phyloP scores from a whole-genome alignment of 352 stramenopile genomes.

The Phytopythium ostracodes region DNA sequence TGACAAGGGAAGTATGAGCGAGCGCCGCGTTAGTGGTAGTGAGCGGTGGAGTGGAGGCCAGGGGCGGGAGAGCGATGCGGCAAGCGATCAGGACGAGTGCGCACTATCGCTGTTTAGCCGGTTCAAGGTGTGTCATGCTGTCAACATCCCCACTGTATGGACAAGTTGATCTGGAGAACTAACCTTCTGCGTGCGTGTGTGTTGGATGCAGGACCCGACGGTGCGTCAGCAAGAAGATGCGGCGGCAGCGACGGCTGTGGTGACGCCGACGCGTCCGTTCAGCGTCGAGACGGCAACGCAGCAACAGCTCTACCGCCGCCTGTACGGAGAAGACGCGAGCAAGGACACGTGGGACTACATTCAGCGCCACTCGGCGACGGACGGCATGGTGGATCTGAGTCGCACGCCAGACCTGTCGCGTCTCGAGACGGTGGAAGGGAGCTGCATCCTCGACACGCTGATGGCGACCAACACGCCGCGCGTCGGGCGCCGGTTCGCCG shows the following conservation, averaged over 20 bases:
- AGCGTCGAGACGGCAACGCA: conserved; percentile 1
- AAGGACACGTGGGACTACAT: conserved; percentile 2
- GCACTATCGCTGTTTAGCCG: conserved; percentile 20
- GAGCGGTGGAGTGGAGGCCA: background rate
- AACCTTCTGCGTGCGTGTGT: background rate
- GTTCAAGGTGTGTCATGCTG: conserved; percentile 3
- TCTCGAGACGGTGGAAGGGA: conserved; percentile 64
- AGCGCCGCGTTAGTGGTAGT: background rate
- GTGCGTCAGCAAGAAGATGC: conserved; percentile 7
- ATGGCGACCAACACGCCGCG: conserved; percentile 39
- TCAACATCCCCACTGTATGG: background rate
- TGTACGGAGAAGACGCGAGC: conserved; percentile 3
- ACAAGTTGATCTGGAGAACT: background rate
- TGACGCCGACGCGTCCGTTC: background rate
- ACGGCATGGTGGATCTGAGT: conserved; percentile 45
- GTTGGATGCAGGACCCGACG: conserved; percentile 4
- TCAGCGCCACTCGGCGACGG: conserved; percentile 8
- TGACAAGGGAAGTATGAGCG: background rate
- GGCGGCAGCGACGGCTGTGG: background rate
- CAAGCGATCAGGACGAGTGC: background rate
- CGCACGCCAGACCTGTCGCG: conserved; percentile 25
- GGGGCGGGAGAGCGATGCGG: background rate
- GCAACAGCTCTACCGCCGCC: background rate
- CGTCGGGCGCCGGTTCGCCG: conserved; percentile 39
- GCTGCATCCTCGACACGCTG: conserved; percentile 51